Base-by-base conservation (phyloP, 768 basidiomycete species). In the Termitomyces sp. region DNA sequence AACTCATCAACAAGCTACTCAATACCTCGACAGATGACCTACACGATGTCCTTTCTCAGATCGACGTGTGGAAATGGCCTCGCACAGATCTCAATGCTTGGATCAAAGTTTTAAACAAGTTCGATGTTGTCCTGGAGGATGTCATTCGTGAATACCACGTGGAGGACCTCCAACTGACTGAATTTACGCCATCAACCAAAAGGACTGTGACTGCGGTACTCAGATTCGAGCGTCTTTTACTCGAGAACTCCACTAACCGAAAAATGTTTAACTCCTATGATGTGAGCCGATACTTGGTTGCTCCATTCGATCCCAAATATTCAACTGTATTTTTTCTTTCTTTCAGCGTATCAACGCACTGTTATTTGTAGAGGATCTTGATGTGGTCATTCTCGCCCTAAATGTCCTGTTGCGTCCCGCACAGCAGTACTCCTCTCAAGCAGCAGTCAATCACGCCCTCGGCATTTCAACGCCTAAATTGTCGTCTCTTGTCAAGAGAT, bases 241-340 rank as follows among this genome's bases (percentile, higher is more conserved):
- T 99, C 67, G 97, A 98, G 76, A 97, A 98, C 71, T 96, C 95
- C 47, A 99, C 97, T 40, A 98, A 96, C 70, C 80, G 97, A 67
- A 98, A 98, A 78, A 91, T 95, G 57, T 99, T 89, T 74, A 87
- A 84, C 59, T 96, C 94, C 4, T 99, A 97, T 73, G 97, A 99
- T 71, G 96, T 98, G 74, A 74, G 94, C 78, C n/a, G n/a, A 9
- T 42, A 5, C 13, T 47, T 53, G 54, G 45, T 62, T 43, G 42
- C 26, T 61, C 58, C n/a, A 55, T 47, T 53, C 62, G 56, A 39
- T 34, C 22, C 5, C 20, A 18, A 36, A 5, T 43, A 59, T 48
- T 55, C 55, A 43, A 57, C 22, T 7, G 6, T 30, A 39, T 50
- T 46, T 56, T 61, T 48, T 54, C 40, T 44, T 47, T 56, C 40